These are phyloP conservation scores for Curvularia verruculosa DNA, from an alignment of 2,329 filamentous ascomycete genomes.

Conservation along the genomic window DNA sequence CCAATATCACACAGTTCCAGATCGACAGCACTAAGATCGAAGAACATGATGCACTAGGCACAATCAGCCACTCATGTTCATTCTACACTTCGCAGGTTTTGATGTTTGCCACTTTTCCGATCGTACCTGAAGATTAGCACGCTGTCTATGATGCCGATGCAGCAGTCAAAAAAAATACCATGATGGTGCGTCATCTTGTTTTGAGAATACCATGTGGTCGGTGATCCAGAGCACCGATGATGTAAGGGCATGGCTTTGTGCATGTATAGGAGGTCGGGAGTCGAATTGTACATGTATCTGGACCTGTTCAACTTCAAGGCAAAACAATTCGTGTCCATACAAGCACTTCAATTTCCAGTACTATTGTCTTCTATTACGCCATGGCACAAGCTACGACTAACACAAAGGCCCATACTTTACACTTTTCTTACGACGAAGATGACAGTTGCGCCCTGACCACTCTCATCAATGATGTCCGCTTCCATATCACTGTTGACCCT, in stretches of 20 bases:
- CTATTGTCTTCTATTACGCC: neutral
- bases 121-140: constrained; percentile 21
- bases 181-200: constrained; percentile 8
- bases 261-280: neutral
- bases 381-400: constrained; percentile 17
- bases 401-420: constrained; percentile 17
- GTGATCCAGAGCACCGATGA: constrained; percentile 10
- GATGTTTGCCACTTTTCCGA: constrained; percentile 3
- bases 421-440: constrained; percentile 24
- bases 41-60: neutral
- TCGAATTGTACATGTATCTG: constrained; percentile 5
- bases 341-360: neutral
- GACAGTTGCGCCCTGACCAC: constrained; percentile 22
- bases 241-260: constrained; percentile 6
- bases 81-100: too few relatives aligned
- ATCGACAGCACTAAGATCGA: constrained; percentile 4
- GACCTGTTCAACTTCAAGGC: neutral
- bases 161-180: constrained; percentile 13
- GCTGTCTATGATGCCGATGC: constrained; percentile 21
- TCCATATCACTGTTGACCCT: constrained; percentile 20
- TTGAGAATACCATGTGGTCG: constrained; percentile 1
- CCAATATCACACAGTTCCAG: constrained; percentile 5
- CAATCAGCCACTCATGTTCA: constrained; percentile 1
- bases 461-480: constrained; percentile 29
- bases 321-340: neutral